Conservation (phyloP, 768 basidiomycete species). For the Tulasnella sp. region DNA sequence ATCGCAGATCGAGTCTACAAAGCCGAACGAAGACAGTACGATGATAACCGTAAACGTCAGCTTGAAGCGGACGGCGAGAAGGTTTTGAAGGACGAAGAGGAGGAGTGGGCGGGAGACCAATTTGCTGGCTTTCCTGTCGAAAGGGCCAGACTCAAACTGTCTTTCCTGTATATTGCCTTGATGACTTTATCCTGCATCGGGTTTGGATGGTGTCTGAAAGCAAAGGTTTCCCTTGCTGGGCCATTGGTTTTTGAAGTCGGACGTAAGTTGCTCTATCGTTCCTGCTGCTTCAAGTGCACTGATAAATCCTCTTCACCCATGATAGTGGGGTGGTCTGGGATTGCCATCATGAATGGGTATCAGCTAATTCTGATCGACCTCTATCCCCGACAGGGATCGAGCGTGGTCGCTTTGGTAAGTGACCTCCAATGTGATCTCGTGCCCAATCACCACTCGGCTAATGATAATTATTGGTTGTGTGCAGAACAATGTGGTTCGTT, state of each 20-base stretch:
- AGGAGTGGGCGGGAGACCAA: conserved; percentile 15
- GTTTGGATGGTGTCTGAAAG: conserved; percentile 29
- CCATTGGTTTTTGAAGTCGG: conserved; percentile 30
- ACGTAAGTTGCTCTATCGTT: conserved; percentile 17
- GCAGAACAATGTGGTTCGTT: conserved; percentile 26
- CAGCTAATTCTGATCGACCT: conserved; percentile 7
- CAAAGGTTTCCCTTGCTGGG: conserved; percentile 25
- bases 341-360: neutral
- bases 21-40: conserved; percentile 5
- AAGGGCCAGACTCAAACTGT: conserved; percentile 28
- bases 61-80: neutral
- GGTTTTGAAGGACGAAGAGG: neutral
- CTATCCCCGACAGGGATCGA: conserved; percentile 12
- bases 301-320: conserved; percentile 20
- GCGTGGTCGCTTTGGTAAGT: neutral
- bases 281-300: neutral
- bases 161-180: conserved; percentile 14
- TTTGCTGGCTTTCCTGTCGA: conserved; percentile 26
- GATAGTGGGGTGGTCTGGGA: neutral
- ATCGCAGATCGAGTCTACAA: conserved; percentile 30
- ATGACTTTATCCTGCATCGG: conserved; percentile 21
- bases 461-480: neutral
- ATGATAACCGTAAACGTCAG: conserved; percentile 18
- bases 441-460: too few relatives aligned
- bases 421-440: too few relatives aligned